A percentile compares a stretch with the other conserved stretches of the same genome.
These are phyloP conservation scores for Camellia lanceoleosa DNA, from an alignment of 148 eudicot species.

Conservation along the genomic window DNA sequence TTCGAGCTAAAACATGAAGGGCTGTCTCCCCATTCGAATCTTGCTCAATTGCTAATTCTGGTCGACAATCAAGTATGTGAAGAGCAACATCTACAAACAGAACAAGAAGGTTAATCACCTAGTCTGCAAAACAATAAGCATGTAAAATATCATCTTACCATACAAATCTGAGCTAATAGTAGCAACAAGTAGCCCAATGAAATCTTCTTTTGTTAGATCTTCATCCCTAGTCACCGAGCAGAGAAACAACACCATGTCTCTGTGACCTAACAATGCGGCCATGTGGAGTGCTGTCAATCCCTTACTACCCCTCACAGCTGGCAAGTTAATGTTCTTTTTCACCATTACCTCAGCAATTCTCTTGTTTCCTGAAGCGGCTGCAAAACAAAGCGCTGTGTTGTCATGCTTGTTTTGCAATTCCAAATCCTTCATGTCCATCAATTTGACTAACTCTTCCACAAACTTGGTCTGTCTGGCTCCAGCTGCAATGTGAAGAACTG, in stretches of 20 bases:
- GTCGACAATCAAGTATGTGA: constrained; percentile 14
- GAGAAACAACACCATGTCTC: constrained; percentile 22
- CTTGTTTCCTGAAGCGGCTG: constrained; percentile 34
- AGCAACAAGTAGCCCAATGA: constrained; percentile 9
- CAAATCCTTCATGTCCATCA: constrained; percentile 11
- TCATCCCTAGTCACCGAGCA: background rate
- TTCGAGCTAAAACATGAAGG: constrained; percentile 41
- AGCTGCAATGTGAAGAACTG: constrained; percentile 42
- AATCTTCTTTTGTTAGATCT: constrained; percentile 13
- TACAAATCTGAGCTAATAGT: constrained; percentile 27
- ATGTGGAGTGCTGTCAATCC: constrained; percentile 22
- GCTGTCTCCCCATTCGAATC: constrained; percentile 36
- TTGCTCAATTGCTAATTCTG: constrained; percentile 18
- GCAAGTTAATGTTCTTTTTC: background rate
- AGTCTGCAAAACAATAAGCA: background rate
- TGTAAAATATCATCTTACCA: constrained; percentile 13
- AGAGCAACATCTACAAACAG: constrained; percentile 34
- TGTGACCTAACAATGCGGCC: constrained; percentile 23
- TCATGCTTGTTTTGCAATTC: constrained; percentile 16
- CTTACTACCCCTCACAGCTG: background rate
- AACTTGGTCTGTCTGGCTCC: constrained; percentile 25
- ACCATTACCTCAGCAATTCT: constrained; percentile 31
- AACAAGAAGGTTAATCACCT: background rate
- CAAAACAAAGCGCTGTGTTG: constrained; percentile 42
- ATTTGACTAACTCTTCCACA: constrained; percentile 19